Evolutionary conservation across 441 rosid species (phyloP), one percentile per base, ranked within the genome.

Genomic region (Theobroma grandiflorum): DNA sequence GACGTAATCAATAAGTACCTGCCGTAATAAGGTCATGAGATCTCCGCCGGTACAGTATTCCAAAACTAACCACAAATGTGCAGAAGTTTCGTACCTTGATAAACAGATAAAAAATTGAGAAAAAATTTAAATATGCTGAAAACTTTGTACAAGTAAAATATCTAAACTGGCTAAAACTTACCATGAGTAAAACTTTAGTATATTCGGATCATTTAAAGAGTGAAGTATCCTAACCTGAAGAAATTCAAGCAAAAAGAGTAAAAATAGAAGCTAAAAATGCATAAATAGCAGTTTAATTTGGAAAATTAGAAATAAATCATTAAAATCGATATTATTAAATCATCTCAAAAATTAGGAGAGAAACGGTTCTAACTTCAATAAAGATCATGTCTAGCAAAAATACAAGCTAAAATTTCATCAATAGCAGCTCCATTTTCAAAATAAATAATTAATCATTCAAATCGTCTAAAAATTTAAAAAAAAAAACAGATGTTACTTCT

Each of bases 21-120:
- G 99, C 71, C 88, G 90, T 80, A 97, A 65, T 77, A 97, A 87
- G 70, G 92, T 87, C 92, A 90, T 88, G 55, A 97, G 91, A 86
- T 97, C 97, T 83, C 99, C 99, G 26, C 99, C 98, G 63, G 95
- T 97, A 57, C 99, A 95, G 79, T 93, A 97, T 82, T 97, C 99
- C 90, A 97, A 81, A 85, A 97, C 97, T 80, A 95, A 87, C 99
- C 99, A 95, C 90, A 97, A 85, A 83, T 97, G 99, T 61, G 97
- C 95, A 35, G 99, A 91, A 65, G 99, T 95, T 88, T 97, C 99
- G 59, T 95, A 94, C 98, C 98, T 94, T 6, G 31, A 40, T 15
- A 3, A 63, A 77, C n/a, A 38, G 70, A 53, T 31, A 50, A 80
- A 2, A 72, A 40, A 43, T 62, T 37, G 63, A 61, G 45, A 78